Evolutionary conservation across 768 basidiomycete species (phyloP).

Genomic region (Suillus tomentosus): DNA sequence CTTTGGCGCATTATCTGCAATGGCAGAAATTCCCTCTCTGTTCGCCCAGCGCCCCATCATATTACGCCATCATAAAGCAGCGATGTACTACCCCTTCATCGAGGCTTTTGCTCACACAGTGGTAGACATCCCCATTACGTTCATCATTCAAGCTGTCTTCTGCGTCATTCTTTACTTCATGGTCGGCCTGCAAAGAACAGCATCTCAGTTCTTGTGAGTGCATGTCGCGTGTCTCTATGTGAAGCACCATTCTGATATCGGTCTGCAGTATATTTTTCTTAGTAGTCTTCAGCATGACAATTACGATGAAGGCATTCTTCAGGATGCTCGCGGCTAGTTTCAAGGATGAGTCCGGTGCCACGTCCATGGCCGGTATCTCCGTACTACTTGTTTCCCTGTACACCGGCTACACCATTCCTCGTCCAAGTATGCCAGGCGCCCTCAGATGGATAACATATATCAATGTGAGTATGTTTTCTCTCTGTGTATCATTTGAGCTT

Average conservation of each 20-base stretch:
- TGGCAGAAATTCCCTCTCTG: conserved; percentile 54
- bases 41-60: conserved; percentile 48
- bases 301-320: conserved; percentile 78
- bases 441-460: conserved; percentile 23
- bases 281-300: conserved; percentile 50
- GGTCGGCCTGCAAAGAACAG: conserved; percentile 22
- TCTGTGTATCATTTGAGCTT: conserved; percentile 31
- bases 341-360: conserved; percentile 51
- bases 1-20: conserved; percentile 51
- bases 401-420: conserved; percentile 42
- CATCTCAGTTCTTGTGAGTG: conserved; percentile 23
- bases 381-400: conserved; percentile 43
- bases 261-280: conserved; percentile 58
- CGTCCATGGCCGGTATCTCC: conserved; percentile 33
- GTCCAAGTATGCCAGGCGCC: conserved; percentile 10
- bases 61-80: conserved; percentile 42
- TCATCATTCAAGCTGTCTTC: conserved; percentile 21
- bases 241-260: conserved; percentile 39
- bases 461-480: conserved; percentile 27
- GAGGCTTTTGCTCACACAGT: conserved; percentile 45
- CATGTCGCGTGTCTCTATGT: conserved; percentile 28
- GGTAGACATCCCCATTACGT: conserved; percentile 46
- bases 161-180: conserved; percentile 21
- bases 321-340: conserved; percentile 60
- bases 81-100: conserved; percentile 52